Conservation (phyloP, 768 basidiomycete genomes). For the Termitomyces sp. region DNA sequence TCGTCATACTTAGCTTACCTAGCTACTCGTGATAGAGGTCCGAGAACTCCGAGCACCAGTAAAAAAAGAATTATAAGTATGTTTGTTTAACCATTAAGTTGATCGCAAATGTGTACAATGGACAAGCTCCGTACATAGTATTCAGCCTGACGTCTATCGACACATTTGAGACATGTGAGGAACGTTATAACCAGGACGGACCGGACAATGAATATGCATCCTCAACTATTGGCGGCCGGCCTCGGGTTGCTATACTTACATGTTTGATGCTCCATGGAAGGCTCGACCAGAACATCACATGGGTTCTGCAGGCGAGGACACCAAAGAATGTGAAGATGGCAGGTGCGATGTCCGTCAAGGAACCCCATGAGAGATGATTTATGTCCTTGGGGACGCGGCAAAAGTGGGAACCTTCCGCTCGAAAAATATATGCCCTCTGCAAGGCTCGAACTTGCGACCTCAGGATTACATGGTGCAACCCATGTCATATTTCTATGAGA, state of each 20-base stretch:
- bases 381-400: background rate
- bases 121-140: background rate
- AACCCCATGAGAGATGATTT: background rate
- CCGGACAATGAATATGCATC: background rate
- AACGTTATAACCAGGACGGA: background rate
- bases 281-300: background rate
- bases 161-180: background rate
- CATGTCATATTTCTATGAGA: slow-evolving; percentile 25
- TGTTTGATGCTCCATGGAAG: background rate
- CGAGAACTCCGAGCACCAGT: background rate
- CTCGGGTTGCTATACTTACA: background rate
- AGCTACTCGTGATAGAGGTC: background rate
- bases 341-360: background rate
- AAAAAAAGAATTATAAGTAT: background rate
- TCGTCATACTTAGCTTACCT: background rate
- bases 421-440: slow-evolving; percentile 32
- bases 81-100: background rate
- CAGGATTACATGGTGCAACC: slow-evolving; percentile 34
- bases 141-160: background rate
- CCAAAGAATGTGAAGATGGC: no score
- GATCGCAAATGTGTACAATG: background rate
- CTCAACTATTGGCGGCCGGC: background rate
- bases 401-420: background rate
- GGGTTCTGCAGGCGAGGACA: no score
- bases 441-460: slow-evolving; percentile 62